Evolutionary conservation across 768 basidiomycete species (phyloP).

Genomic region (Terana coerulea): DNA sequence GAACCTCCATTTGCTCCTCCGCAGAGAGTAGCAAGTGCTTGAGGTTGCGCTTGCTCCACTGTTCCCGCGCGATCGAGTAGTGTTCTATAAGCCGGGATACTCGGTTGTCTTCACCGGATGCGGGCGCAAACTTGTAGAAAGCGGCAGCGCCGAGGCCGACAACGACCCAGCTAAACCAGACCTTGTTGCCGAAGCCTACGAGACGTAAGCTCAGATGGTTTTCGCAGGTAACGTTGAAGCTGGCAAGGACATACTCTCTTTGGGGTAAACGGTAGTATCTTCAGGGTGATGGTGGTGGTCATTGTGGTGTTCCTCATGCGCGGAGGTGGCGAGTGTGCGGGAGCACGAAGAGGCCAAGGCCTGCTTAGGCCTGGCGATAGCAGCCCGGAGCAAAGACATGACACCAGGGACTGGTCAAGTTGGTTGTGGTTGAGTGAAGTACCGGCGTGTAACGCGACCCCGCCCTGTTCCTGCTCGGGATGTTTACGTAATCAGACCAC

Average conservation of each 20-base stretch:
- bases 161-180: constrained; percentile 65
- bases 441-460: constrained; percentile 11
- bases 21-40: constrained; percentile 49
- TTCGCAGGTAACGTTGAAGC: no score
- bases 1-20: constrained; percentile 38
- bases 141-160: constrained; percentile 45
- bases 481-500: constrained; percentile 1
- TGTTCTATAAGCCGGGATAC: constrained; percentile 64
- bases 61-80: constrained; percentile 48
- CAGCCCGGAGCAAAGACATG: constrained; percentile 44
- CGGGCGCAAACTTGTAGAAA: constrained; percentile 68
- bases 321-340: constrained; percentile 42
- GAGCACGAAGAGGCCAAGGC: constrained; percentile 29
- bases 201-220: background rate
- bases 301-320: constrained; percentile 30
- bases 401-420: constrained; percentile 11
- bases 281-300: constrained; percentile 39
- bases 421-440: constrained; percentile 4
- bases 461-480: constrained; percentile 8
- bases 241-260: constrained; percentile 52
- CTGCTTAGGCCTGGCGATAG: constrained; percentile 31
- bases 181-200: constrained; percentile 57
- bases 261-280: constrained; percentile 43
- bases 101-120: constrained; percentile 54
- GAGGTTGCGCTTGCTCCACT: constrained; percentile 54